These are phyloP conservation scores for Lactarius tabidus DNA, from an alignment of 768 basidiomycete genomes.

Conservation along the genomic window DNA sequence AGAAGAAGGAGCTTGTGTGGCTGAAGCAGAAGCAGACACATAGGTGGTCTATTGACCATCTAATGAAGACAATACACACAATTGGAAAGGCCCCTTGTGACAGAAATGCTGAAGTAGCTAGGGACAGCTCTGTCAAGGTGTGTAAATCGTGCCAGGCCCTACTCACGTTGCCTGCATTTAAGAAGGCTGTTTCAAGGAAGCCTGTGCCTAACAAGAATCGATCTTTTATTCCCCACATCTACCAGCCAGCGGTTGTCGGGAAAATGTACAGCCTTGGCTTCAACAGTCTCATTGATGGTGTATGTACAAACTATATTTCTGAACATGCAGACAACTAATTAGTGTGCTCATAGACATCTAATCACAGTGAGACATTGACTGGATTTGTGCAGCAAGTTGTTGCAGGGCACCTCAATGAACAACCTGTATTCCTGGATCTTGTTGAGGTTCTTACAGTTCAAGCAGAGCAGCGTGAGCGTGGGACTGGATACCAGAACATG, in stretches of 20 bases:
- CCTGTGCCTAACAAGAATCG: background rate
- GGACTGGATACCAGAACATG: conserved; percentile 37
- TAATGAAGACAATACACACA: background rate
- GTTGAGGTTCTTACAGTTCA: conserved; percentile 32
- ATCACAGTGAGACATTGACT: background rate
- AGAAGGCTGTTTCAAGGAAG: background rate
- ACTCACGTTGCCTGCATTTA: background rate
- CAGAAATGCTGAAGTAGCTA: background rate
- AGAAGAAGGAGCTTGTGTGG: background rate
- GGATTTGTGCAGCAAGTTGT: conserved; percentile 26
- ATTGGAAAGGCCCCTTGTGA: background rate
- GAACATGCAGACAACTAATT: no score
- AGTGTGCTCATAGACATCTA: background rate
- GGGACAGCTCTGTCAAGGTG: no score
- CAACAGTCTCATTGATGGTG: background rate
- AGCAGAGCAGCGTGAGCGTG: conserved; percentile 30
- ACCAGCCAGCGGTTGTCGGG: background rate
- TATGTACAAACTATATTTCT: background rate
- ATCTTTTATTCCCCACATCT: background rate
- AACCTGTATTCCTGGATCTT: conserved; percentile 31
- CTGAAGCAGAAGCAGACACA: background rate
- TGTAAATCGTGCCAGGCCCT: background rate
- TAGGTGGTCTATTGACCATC: background rate
- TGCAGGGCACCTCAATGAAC: conserved; percentile 29
- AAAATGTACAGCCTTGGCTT: background rate